phyloP scores from a whole-genome alignment of 768 basidiomycete species.

The Pisolithus albus region DNA sequence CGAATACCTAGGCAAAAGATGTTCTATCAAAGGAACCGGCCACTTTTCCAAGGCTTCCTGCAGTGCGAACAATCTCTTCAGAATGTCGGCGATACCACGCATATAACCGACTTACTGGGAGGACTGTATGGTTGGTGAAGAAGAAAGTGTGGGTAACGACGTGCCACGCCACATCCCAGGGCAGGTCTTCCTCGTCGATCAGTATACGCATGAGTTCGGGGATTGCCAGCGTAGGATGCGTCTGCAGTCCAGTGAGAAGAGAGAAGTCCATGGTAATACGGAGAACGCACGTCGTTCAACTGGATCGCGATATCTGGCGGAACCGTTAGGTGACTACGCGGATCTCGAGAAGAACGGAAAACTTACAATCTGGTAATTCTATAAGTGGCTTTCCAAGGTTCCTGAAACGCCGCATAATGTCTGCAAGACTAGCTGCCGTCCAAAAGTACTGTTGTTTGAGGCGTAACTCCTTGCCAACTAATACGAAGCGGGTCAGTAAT shows the following conservation, averaged over 20 bases:
- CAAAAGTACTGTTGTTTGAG: conserved; percentile 97
- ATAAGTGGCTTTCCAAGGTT: conserved; percentile 74
- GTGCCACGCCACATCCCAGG: conserved; percentile 81
- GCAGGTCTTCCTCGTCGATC: conserved; percentile 84
- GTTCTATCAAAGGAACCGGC: conserved; percentile 81
- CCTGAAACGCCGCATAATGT: conserved; percentile 91
- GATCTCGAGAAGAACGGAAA: not conserved
- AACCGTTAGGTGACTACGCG: not conserved
- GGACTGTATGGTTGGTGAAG: conserved; percentile 93
- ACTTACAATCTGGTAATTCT: conserved; percentile 76
- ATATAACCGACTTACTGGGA: conserved; percentile 51
- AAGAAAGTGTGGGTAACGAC: conserved; percentile 89
- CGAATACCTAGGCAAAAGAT: conserved; percentile 67
- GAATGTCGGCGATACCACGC: not conserved
- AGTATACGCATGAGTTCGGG: conserved; percentile 92
- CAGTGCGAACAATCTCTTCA: not conserved
- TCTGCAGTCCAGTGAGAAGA: conserved; percentile 38
- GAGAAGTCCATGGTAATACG: not conserved
- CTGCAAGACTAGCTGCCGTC: conserved; percentile 82
- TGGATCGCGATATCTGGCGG: conserved; percentile 78
- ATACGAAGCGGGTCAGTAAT: not conserved
- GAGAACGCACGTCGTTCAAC: conserved; percentile 71
- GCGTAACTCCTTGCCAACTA: conserved; percentile 81
- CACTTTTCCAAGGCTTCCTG: conserved; percentile 88
- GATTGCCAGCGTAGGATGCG: conserved; percentile 92